phyloP scores from a whole-genome alignment of 768 basidiomycete genomes.

The Chlorophyllum brunneum region DNA sequence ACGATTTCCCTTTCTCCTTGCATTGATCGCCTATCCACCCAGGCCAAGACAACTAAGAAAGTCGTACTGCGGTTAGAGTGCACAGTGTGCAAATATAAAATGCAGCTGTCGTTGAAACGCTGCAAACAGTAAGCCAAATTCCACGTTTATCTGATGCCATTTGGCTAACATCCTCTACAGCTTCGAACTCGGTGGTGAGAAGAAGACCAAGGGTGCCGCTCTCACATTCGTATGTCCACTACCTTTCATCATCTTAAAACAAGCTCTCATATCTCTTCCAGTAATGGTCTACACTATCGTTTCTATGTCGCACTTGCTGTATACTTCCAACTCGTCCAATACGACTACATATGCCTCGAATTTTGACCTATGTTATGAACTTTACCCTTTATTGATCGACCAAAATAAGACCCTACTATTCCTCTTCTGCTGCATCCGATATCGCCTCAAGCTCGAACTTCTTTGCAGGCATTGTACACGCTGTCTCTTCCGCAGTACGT shows the following conservation, averaged over 20 bases:
- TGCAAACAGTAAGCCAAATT: constrained; percentile 88
- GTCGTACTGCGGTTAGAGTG: constrained; percentile 97
- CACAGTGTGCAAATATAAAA: constrained; percentile 98
- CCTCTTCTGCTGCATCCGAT: background rate
- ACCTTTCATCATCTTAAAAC: background rate
- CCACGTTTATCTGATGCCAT: background rate
- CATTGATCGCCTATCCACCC: constrained; percentile 3
- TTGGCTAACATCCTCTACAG: constrained; percentile 30
- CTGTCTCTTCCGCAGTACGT: background rate
- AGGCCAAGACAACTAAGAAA: constrained; percentile 99
- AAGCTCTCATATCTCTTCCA: background rate
- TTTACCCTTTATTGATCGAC: background rate
- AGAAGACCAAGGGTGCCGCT: constrained; percentile 98
- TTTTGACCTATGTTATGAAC: background rate
- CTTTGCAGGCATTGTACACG: no score
- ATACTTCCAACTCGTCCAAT: constrained; percentile 20
- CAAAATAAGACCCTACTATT: background rate
- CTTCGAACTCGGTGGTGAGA: constrained; percentile 99
- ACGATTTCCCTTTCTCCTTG: background rate
- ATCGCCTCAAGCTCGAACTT: background rate
- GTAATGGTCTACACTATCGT: constrained; percentile 22
- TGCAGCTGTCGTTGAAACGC: constrained; percentile 93
- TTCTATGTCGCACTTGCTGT: constrained; percentile 20
- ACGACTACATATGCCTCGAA: constrained; percentile 24
- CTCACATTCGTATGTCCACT: constrained; percentile 80